phyloP scores from a whole-genome alignment of 2,329 filamentous ascomycete species.

The Talaromyces pinophilus region DNA sequence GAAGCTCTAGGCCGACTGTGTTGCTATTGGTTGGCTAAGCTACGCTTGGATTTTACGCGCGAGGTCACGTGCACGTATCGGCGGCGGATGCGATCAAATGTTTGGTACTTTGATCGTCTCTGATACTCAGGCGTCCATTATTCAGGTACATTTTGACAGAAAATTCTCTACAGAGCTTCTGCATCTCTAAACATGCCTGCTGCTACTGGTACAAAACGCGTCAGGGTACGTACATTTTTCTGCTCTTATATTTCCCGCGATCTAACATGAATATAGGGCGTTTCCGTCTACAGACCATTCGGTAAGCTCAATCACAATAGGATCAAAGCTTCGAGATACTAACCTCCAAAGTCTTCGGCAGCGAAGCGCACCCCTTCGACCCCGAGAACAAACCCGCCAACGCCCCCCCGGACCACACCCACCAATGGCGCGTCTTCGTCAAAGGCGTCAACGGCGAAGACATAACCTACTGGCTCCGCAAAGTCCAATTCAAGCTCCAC shows the following conservation, averaged over 20 bases:
- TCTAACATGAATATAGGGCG: slow-evolving; percentile 39
- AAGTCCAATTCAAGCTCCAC: slow-evolving; percentile 97
- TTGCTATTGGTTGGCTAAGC: background rate
- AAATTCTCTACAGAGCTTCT: background rate
- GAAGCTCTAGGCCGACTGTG: background rate
- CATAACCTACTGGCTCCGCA: slow-evolving; percentile 92
- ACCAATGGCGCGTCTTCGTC: slow-evolving; percentile 95
- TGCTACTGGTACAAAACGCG: slow-evolving; percentile 56
- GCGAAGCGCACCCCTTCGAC: slow-evolving; percentile 76
- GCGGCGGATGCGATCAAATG: background rate
- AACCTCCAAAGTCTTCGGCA: slow-evolving; percentile 66
- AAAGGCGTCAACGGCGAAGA: slow-evolving; percentile 86
- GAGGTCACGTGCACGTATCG: background rate
- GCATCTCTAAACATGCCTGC: slow-evolving; percentile 50
- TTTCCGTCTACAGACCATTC: slow-evolving; percentile 52
- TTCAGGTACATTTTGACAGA: background rate
- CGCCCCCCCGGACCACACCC: slow-evolving; percentile 87
- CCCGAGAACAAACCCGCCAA: slow-evolving; percentile 72
- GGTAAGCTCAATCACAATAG: slow-evolving; percentile 32
- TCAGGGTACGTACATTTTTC: slow-evolving; percentile 44
- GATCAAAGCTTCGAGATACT: background rate
- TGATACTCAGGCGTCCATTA: background rate
- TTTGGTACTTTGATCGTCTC: background rate
- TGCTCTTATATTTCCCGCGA: background rate
- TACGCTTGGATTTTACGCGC: background rate